Evolutionary conservation across 2,329 filamentous ascomycete genomes (phyloP).

Genomic region (Hypoxylon sp.): DNA sequence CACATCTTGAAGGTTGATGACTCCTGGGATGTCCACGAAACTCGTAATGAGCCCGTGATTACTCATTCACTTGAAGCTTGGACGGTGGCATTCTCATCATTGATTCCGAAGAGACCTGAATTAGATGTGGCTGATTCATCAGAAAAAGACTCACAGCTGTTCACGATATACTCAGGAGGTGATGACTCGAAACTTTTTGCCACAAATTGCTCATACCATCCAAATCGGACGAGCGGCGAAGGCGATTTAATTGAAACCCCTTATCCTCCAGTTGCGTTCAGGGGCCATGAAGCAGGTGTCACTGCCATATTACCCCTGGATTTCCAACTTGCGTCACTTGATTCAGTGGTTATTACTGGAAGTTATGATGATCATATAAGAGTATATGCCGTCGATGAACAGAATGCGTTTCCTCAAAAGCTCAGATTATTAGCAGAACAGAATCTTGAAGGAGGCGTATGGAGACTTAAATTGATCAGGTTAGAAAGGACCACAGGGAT

Average conservation of each 20-base stretch:
- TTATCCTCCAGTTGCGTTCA: constrained; percentile 56
- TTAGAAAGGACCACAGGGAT: constrained; percentile 44
- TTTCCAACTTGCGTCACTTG: constrained; percentile 58
- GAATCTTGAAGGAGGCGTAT: constrained; percentile 85
- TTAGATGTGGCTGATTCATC: constrained; percentile 12
- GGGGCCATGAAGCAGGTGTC: constrained; percentile 84
- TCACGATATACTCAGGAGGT: constrained; percentile 77
- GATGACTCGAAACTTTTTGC: constrained; percentile 78
- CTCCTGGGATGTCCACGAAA: constrained; percentile 57
- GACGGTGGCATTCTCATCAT: constrained; percentile 74
- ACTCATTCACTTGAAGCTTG: constrained; percentile 78
- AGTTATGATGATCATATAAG: constrained; percentile 92
- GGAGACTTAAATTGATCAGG: constrained; percentile 80
- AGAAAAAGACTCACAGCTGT: constrained; percentile 39
- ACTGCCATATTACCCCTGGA: constrained; percentile 85
- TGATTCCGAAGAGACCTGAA: constrained; percentile 13
- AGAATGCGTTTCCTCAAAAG: constrained; percentile 59
- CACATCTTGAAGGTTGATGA: constrained; percentile 66
- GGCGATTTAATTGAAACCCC: constrained; percentile 37
- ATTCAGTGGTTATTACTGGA: constrained; percentile 80
- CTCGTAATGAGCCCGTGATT: constrained; percentile 59
- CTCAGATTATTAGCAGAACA: constrained; percentile 72
- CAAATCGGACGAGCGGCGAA: constrained; percentile 31
- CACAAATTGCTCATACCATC: constrained; percentile 54
- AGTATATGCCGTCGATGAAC: constrained; percentile 69